Evolutionary conservation across 2,329 filamentous ascomycete species (phyloP).

Genomic region (Metarhizium guizhouense): DNA sequence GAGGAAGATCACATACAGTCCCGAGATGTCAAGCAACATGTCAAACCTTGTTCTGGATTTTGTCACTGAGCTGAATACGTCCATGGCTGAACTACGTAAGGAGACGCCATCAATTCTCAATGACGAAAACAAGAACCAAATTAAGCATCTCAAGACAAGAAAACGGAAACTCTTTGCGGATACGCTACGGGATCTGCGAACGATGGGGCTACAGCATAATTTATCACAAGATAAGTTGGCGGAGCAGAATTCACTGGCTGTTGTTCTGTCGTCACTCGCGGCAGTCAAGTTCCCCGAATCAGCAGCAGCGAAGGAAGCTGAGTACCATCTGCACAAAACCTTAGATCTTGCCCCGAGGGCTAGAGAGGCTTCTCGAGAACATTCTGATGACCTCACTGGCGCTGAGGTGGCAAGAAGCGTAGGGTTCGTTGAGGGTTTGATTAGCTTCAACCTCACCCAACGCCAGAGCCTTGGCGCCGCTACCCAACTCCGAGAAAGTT

Average conservation of each 20-base stretch:
- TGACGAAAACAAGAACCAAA: constrained; percentile 73
- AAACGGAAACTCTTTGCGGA: constrained; percentile 90
- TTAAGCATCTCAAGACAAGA: constrained; percentile 83
- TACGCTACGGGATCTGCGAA: constrained; percentile 69
- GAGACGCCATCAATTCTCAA: constrained; percentile 74
- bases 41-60: constrained; percentile 57
- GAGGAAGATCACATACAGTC: constrained; percentile 49
- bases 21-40: constrained; percentile 44
- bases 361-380: constrained; percentile 58
- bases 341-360: constrained; percentile 64
- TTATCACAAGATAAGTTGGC: constrained; percentile 63
- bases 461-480: constrained; percentile 38
- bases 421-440: constrained; percentile 78
- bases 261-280: constrained; percentile 54
- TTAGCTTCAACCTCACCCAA: constrained; percentile 57
- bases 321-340: constrained; percentile 72
- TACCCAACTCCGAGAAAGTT: constrained; percentile 25
- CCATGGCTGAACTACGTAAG: constrained; percentile 66
- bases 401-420: constrained; percentile 72
- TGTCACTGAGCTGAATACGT: constrained; percentile 56
- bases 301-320: constrained; percentile 29
- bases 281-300: constrained; percentile 25
- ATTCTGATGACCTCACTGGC: constrained; percentile 76
- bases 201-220: constrained; percentile 86
- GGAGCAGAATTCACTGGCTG: constrained; percentile 62